These are phyloP conservation scores for Xylariaceae sp. DNA, from an alignment of 2,329 filamentous ascomycete genomes.

Conservation along the genomic window DNA sequence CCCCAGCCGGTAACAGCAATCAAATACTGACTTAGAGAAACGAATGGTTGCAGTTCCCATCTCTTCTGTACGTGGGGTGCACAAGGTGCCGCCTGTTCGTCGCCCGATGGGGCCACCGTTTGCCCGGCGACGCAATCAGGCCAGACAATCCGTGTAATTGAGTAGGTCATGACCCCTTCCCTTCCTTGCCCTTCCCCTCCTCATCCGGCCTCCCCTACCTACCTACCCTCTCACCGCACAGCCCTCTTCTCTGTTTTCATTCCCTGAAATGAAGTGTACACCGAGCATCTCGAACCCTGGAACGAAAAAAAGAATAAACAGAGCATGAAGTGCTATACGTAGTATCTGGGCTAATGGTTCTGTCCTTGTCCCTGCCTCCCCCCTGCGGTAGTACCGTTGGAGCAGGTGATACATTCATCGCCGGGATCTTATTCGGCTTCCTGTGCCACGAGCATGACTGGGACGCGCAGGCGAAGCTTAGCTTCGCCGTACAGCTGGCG, in stretches of 20 bases:
- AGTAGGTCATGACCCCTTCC: constrained; percentile 44
- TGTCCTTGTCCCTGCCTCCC: not conserved
- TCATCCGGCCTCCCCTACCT: not conserved
- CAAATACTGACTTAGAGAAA: constrained; percentile 21
- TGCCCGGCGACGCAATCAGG: constrained; percentile 40
- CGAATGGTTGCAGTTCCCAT: constrained; percentile 31
- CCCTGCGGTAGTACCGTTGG: constrained; percentile 55
- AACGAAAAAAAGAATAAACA: not conserved
- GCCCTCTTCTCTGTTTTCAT: not conserved
- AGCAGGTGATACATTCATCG: constrained; percentile 71
- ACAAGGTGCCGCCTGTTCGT: constrained; percentile 41
- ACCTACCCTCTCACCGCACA: constrained; percentile 3
- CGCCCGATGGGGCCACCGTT: constrained; percentile 32
- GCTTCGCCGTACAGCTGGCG: constrained; percentile 61
- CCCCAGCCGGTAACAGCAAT: constrained; percentile 11
- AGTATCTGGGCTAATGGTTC: constrained; percentile 12
- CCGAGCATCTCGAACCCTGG: not conserved
- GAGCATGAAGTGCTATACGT: not conserved
- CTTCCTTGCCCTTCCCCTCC: constrained; percentile 4
- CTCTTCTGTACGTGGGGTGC: constrained; percentile 43
- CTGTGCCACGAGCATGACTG: constrained; percentile 46
- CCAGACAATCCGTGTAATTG: constrained; percentile 45
- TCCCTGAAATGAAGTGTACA: not conserved
- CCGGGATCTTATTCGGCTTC: constrained; percentile 62
- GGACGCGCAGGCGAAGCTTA: constrained; percentile 44